Base-by-base conservation (phyloP, 148 eudicot genomes). In the Salicornia ramosissima region DNA sequence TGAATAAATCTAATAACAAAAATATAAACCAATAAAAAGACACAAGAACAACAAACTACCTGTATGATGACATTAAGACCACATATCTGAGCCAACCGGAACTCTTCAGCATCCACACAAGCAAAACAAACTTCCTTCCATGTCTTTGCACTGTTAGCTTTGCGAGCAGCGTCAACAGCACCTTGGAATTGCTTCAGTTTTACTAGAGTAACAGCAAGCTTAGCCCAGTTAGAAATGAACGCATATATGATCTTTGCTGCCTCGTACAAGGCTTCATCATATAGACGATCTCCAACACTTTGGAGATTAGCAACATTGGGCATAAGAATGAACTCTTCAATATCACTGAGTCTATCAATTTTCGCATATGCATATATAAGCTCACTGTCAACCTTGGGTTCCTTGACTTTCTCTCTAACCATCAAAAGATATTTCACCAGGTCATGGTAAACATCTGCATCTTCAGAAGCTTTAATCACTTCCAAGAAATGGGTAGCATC, bases 41-140 rank as follows among this genome's bases (percentile, higher is more conserved):
- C 18, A 65, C 39, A 61, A 21, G 52, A 50, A 34, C 28, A 67
- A 28, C n/a, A n/a, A 16, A 5, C 33, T 71, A 88, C 96, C 97
- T 92, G 97, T 57, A 92, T 84, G 60, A 92, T 92, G 71, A 92
- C 92, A 72, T 90, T 92, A 66, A 92, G 96, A 55, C 97, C 97
- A 80, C 97, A 92, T 43, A 92, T 92, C 72, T 92, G 97, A 75
- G 97, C 97, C 86, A 92, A 79, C 40, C 97, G 97, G 81, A 92
- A 92, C 83, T 92, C 97, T 77, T 90, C 97, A 28, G 94, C 96
- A 85, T 92, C 96, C 69, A 92, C 96, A 87, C 97, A 92, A 74
- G 97, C 96, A 84, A 92, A 92, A 77, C 97, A 92, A 50, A 92
- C 97, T 79, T 92, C 96, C 77, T 92, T 92, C 97, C 97, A 92